Percentiles rank a stretch among this genome's conserved stretches.
Conservation (phyloP, 805 yeast species). For the Hanseniaspora vineae region DNA sequence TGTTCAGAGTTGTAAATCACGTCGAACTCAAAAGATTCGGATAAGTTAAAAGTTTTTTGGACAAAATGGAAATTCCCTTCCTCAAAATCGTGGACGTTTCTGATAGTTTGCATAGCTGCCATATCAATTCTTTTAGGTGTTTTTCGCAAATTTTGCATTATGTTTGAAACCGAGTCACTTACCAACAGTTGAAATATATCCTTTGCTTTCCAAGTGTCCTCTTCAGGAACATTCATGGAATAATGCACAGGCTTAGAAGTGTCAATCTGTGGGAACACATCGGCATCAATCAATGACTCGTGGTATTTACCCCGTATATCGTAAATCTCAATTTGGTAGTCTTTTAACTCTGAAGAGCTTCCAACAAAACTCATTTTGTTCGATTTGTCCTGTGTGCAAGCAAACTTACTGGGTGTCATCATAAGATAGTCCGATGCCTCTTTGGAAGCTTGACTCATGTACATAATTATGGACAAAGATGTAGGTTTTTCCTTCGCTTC, state of each 20-base stretch:
- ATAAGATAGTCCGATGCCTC: constrained; percentile 30
- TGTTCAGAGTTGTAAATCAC: constrained; percentile 41
- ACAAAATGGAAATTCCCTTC: constrained; percentile 66
- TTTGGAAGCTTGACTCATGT: constrained; percentile 47
- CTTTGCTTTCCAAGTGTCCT: constrained; percentile 61
- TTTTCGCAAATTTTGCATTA: constrained; percentile 16
- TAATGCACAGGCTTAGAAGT: constrained; percentile 51
- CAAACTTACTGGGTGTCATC: not conserved
- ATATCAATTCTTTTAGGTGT: constrained; percentile 17
- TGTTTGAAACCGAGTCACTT: constrained; percentile 49
- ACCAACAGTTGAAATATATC: constrained; percentile 61
- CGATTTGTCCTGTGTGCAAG: constrained; percentile 14
- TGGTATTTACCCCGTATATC: constrained; percentile 33
- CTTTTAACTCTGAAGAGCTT: constrained; percentile 48
- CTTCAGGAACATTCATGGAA: constrained; percentile 59
- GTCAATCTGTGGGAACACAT: constrained; percentile 31
- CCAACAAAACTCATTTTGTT: constrained; percentile 30
- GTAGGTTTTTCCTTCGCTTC: constrained; percentile 23
- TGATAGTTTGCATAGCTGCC: constrained; percentile 38
- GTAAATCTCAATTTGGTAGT: constrained; percentile 46
- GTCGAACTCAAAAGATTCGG: constrained; percentile 50
- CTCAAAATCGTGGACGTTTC: constrained; percentile 44
- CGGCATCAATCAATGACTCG: constrained; percentile 8
- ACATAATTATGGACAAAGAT: constrained; percentile 60
- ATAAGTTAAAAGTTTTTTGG: constrained; percentile 65